phyloP scores from a whole-genome alignment of 129 eudicot species.

The Erigeron canadensis region DNA sequence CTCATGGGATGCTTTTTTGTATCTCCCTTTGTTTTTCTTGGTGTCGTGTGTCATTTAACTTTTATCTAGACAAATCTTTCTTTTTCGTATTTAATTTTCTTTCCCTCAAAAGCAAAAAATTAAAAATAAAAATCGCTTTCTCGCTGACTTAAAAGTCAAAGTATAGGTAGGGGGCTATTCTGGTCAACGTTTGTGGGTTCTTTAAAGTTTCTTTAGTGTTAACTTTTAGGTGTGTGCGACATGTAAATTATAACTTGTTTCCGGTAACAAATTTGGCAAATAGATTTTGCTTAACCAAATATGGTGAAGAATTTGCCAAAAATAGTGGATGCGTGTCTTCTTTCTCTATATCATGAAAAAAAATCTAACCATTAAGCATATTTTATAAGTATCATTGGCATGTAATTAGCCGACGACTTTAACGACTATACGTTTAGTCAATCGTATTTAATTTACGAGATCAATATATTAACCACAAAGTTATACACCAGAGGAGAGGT shows the following conservation, averaged over 20 bases:
- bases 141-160: constrained; percentile 47
- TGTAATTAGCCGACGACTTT: too few species aligned
- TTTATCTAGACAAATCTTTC: constrained; percentile 29
- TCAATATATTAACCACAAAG: too few species aligned
- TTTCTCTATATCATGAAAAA: neutral
- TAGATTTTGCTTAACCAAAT: neutral
- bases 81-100: neutral
- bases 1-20: constrained; percentile 45
- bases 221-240: constrained; percentile 22
- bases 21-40: constrained; percentile 38
- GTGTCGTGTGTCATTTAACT: constrained; percentile 42
- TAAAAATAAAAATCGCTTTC: constrained; percentile 18
- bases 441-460: too few species aligned
- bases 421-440: too few species aligned
- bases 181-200: constrained; percentile 43
- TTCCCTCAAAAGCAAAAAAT: neutral
- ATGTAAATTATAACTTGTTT: constrained; percentile 19
- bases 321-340: neutral
- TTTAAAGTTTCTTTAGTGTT: constrained; percentile 19
- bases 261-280: constrained; percentile 11
- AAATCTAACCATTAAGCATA: too few species aligned
- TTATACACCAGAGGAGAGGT: too few species aligned
- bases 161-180: constrained; percentile 29
- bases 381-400: too few species aligned
- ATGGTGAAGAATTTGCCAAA: neutral